Conservation (phyloP, 257 asterid species). For the Gentiana macrophylla region DNA sequence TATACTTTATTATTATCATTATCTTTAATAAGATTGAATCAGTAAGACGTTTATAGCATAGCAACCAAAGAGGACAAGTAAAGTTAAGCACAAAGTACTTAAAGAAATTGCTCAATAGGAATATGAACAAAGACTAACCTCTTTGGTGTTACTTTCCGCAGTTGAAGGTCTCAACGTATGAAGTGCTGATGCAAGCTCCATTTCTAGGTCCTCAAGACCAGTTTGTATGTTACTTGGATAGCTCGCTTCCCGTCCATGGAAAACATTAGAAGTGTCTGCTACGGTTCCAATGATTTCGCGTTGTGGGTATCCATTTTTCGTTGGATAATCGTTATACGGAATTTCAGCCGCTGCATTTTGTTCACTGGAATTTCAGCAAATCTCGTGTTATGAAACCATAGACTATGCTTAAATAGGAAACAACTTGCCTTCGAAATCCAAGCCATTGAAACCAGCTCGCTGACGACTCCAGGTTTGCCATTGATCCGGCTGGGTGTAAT, state of each 20-base stretch:
- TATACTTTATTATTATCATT: too few species aligned
- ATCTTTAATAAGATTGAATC: neutral
- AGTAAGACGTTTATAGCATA: neutral
- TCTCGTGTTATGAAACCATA: neutral
- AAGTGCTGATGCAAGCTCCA: slow-evolving; percentile 62
- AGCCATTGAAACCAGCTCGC: slow-evolving; percentile 38
- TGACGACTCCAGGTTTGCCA: slow-evolving; percentile 70
- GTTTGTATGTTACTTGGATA: slow-evolving; percentile 31
- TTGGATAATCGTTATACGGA: slow-evolving; percentile 18
- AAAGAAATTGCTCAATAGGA: too few species aligned
- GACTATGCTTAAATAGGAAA: neutral
- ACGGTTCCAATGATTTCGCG: slow-evolving; percentile 20
- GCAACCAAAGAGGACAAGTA: too few species aligned
- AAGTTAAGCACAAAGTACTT: too few species aligned
- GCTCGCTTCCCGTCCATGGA: slow-evolving; percentile 18
- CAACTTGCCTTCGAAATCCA: slow-evolving; percentile 56
- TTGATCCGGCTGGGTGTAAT: slow-evolving; percentile 36
- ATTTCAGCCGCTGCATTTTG: slow-evolving; percentile 77
- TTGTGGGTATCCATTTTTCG: slow-evolving; percentile 22
- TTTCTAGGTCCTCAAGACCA: slow-evolving; percentile 53
- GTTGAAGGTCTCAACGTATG: slow-evolving; percentile 41
- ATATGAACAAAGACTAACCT: slow-evolving; percentile 23
- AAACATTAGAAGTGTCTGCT: slow-evolving; percentile 24
- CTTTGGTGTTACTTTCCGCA: slow-evolving; percentile 23
- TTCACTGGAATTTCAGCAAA: slow-evolving; percentile 6